These are phyloP conservation scores for Evansstolkia leycettana DNA, from an alignment of 495 filamentous ascomycete genomes.

Conservation along the genomic window DNA sequence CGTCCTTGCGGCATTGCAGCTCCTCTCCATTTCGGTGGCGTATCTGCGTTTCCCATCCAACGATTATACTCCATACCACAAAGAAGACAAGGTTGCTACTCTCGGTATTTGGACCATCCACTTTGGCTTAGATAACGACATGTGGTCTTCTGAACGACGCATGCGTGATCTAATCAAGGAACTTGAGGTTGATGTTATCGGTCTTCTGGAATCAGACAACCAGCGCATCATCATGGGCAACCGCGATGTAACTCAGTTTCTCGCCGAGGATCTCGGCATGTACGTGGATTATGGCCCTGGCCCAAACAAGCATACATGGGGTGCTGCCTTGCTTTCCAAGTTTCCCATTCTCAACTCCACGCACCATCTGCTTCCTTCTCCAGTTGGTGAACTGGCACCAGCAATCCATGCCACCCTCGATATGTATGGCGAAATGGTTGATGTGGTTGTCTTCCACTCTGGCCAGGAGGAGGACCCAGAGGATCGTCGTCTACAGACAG, in stretches of 20 bases:
- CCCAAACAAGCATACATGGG: conserved; percentile 99
- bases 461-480: conserved; percentile 97
- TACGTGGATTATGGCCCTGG: conserved; percentile 96
- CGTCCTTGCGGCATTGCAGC: conserved; percentile 57
- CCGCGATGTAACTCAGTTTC: conserved; percentile 87
- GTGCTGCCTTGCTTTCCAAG: conserved; percentile 82
- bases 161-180: conserved; percentile 90
- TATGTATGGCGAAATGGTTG: conserved; percentile 77
- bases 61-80: conserved; percentile 82
- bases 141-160: conserved; percentile 93
- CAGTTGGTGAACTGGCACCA: conserved; percentile 88
- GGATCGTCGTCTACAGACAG: conserved; percentile 76
- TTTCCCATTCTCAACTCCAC: conserved; percentile 97
- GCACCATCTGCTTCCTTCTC: conserved; percentile 87
- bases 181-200: conserved; percentile 87
- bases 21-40: conserved; percentile 67
- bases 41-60: conserved; percentile 93
- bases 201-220: conserved; percentile 83
- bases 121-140: conserved; percentile 96
- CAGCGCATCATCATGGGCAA: conserved; percentile 99
- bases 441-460: conserved; percentile 97
- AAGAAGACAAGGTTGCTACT: conserved; percentile 73
- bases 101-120: conserved; percentile 99
- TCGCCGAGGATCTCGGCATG: conserved; percentile 95
- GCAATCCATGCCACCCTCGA: conserved; percentile 94